Conservation (phyloP, 192 early-diverging fungal genomes). For the Ambispora gerdemannii region DNA sequence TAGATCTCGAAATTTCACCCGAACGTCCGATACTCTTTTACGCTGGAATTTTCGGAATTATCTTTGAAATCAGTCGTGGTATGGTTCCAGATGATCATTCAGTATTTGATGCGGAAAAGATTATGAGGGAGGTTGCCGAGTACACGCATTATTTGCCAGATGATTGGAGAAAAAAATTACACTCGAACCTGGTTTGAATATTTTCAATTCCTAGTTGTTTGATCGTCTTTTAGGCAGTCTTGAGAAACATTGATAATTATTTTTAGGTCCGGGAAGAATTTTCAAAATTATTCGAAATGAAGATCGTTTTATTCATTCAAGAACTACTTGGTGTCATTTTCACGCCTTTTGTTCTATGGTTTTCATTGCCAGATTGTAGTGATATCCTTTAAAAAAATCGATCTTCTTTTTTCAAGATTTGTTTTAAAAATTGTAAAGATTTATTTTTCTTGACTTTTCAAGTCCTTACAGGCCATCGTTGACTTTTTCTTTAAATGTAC, state of each 20-base stretch:
- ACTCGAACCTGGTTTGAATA: constrained; percentile 67
- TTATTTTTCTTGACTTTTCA: constrained; percentile 6
- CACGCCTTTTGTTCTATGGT: constrained; percentile 79
- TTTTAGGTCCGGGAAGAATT: constrained; percentile 74
- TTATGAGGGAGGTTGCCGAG: constrained; percentile 75
- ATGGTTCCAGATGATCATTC: constrained; percentile 80
- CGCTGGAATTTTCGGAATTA: constrained; percentile 80
- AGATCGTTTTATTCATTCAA: constrained; percentile 72
- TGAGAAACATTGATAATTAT: background rate
- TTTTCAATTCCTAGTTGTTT: background rate
- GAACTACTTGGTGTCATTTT: constrained; percentile 80
- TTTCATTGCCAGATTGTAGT: constrained; percentile 70
- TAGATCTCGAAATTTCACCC: constrained; percentile 88
- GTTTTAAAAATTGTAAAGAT: background rate
- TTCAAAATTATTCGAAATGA: constrained; percentile 72
- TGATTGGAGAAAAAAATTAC: constrained; percentile 78
- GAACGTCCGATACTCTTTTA: constrained; percentile 91
- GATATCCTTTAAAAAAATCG: constrained; percentile 39
- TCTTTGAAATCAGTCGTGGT: constrained; percentile 75
- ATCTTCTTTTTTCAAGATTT: background rate
- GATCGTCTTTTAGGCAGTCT: background rate
- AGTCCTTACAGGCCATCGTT: constrained; percentile 51
- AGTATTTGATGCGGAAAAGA: constrained; percentile 76
- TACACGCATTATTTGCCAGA: constrained; percentile 89
- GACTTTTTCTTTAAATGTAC: constrained; percentile 97